Percentiles rank a stretch among this genome's conserved stretches.
Evolutionary conservation across 495 filamentous ascomycete species (phyloP).

Genomic region (Aspergillus saccharolyticus): DNA sequence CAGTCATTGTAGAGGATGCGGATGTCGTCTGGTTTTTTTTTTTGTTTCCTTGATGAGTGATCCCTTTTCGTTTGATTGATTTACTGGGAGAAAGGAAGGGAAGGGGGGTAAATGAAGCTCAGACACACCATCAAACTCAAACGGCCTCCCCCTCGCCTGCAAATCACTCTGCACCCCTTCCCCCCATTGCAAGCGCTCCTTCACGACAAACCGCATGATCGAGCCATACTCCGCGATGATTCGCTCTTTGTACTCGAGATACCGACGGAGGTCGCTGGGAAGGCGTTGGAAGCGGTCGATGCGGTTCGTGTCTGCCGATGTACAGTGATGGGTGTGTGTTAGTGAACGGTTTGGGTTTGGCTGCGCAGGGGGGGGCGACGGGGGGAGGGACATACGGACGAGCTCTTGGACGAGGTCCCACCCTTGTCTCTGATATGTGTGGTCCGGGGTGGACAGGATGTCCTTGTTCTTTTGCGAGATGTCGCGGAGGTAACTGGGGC

Average conservation of each 20-base stretch:
- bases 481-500: constrained; percentile 62
- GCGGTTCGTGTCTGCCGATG: constrained; percentile 49
- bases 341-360: not conserved
- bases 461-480: constrained; percentile 39
- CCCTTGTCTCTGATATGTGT: constrained; percentile 47
- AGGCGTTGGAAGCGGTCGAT: constrained; percentile 69
- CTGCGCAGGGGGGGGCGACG: too few species aligned
- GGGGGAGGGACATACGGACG: constrained; percentile 39
- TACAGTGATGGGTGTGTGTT: not conserved
- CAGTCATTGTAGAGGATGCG: constrained; percentile 83
- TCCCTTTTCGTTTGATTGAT: not conserved
- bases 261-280: constrained; percentile 68
- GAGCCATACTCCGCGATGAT: constrained; percentile 62
- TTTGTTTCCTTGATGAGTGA: too few species aligned
- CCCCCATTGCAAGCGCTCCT: constrained; percentile 61
- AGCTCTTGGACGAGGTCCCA: constrained; percentile 63
- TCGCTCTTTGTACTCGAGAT: constrained; percentile 58
- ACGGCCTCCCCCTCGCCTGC: constrained; percentile 41
- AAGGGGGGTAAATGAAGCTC: too few species aligned
- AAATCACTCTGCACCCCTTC: constrained; percentile 33
- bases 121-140: constrained; percentile 45
- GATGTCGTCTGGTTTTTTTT: constrained; percentile 50
- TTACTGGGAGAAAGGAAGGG: not conserved
- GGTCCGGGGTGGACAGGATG: constrained; percentile 65
- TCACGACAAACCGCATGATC: constrained; percentile 68